Base-by-base conservation (phyloP, 2,329 filamentous ascomycete species). In the Dactylellina cionopaga region DNA sequence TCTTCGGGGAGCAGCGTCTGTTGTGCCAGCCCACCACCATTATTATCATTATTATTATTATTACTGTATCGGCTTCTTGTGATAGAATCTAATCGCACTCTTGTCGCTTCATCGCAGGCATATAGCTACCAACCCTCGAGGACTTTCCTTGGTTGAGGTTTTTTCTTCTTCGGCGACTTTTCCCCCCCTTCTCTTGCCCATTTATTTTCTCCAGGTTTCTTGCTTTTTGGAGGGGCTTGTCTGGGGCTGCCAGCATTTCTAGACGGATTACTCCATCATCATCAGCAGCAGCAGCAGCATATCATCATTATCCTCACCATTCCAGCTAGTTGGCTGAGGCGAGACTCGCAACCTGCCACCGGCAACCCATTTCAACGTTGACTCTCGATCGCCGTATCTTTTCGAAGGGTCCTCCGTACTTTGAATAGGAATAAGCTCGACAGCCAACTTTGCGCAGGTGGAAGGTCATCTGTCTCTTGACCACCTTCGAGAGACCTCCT, bases 201-300 rank as follows among this genome's bases (percentile, higher is more conserved):
- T n/a, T 15, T 25, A 3, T 24, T 22, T 1, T 24, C 17, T 25
- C 15, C 19, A n/a, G n/a, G n/a, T 13, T 29, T 2, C 24, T 44
- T 22, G 5, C 19, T 62, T 62, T 49, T 62, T 44, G 56, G 56
- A 62, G 56, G 44, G 56, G 56, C 56, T 51, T 25, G 11, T 22
- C 6, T 17, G 6, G n/a, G 5, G 15, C 24, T 19, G 41, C 19
- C 19, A 44, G 4, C 41, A 44, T 44, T 15, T 43, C 19, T 44
- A 11, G n/a, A n/a, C 19, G 24, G 19, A 7, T 44, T 6, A 19
- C 2, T 43, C 39, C n/a, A 19, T 11, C n/a, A 6, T 19, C 39
- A 2, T 11, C 39, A 19, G 7, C 39, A 19, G 9, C 39, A 9
- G 15, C 39, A 19, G n/a, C n/a, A n/a, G n/a, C n/a, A n/a, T n/a